Base-by-base conservation (phyloP, 441 rosid species). In the Erodium moschatum region DNA sequence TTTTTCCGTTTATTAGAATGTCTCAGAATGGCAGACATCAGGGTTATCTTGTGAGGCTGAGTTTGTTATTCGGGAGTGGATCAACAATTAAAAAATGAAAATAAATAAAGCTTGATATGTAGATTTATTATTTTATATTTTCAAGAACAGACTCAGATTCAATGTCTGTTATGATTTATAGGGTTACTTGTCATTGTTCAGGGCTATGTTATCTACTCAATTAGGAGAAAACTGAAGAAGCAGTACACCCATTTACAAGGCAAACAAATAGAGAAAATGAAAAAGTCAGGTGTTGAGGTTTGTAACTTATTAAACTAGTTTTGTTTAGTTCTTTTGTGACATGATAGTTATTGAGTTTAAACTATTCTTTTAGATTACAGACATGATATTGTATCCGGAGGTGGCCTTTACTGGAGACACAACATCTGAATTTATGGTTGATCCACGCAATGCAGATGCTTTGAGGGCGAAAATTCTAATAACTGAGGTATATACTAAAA, bases 331-430 rank as follows among this genome's bases (percentile, higher is more conserved):
- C 35, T 46, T 63, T 31, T 40, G 6, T 38, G 40, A 16, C 66
- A 42, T 20, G 38, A 56, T 65, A 52, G 40, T 75, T 62, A 70
- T 67, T 65, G 33, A 63, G 50, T 50, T 62, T 64, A 42, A 52
- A 69, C 66, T 62, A 70, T 27, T 67, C 58, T 18, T 70, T 73
- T 83, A 92, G 97, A 92, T 92, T 68, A 90, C 97, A 21, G 90
- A 93, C 65, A 80, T 75, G 18, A 72, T 93, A 52, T 74, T 93
- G 73, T 85, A 92, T 67, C 96, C 98, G 16, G 96, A 93, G 84
- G 87, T 93, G 65, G 96, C 97, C 11, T 90, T 89, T 72, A 90
- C 98, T 9, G 97, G 98, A 69, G 97, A 93, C 77, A 93, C 98
- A 67, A 92, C 94, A 33, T 75, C 96, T 67, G 94, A 90, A 33